Evolutionary conservation across 2,329 filamentous ascomycete species (phyloP), one percentile per base, ranked within the genome.

Genomic region (Xylaria sp.): DNA sequence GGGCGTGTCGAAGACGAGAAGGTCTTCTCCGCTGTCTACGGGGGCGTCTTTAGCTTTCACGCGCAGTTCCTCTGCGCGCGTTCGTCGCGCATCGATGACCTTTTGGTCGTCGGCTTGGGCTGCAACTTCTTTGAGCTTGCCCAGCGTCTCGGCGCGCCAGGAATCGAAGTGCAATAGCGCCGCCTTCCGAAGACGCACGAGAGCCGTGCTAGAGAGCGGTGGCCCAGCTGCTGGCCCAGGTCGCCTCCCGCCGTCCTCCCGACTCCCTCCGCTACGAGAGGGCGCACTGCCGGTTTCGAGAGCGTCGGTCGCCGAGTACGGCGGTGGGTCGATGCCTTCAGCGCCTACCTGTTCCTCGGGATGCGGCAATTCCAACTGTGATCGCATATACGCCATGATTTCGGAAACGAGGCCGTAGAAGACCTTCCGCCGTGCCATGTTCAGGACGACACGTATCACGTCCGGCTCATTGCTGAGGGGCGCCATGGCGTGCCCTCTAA

Each of bases 71-170:
- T 80, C 79, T 15, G 74, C 75, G 41, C 81, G 80, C 68, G 77
- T 78, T 53, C 77, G 76, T 21, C 83, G 77, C 66, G 82, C 81
- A 13, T 77, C 79, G 43, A 78, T 68, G 49, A 83, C 80, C 70
- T 80, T 80, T 61, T 74, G 74, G 33, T 79, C 79, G 56, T 85
- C 82, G 10, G 81, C 75, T 2, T 80, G 77, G 11, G 84, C 79
- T 11, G 88, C 77, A 3, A 92, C 84, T 67, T 94, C 89, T 48
- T 87, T 87, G 0, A 96, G 80, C 44, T 89, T 85, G 17, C 82
- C 77, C n/a, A 93, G 80, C 1, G 94, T 87, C 31, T 86, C 83
- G 25, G 86, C 83, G 60, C 87, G 82, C 93, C 93, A 97, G n/a
- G 87, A 84, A 64, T 92, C 87, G 70, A 93, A 91, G 70, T 91